These are phyloP conservation scores for Pythium inflatum DNA, from an alignment of 352 stramenopile genomes.

Conservation along the genomic window DNA sequence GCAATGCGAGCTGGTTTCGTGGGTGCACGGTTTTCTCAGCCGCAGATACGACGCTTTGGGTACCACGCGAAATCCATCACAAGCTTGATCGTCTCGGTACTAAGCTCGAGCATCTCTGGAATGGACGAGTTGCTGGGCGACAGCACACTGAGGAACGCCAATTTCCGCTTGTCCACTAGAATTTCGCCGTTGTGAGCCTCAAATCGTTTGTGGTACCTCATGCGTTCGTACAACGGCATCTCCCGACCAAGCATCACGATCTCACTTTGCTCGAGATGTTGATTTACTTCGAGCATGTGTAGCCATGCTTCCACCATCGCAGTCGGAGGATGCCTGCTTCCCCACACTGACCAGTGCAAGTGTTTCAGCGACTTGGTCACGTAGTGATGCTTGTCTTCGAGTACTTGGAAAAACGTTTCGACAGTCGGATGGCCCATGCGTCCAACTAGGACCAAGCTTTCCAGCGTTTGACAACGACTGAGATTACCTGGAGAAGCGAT, in stretches of 20 bases:
- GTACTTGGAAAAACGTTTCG: neutral
- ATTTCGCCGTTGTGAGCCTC: neutral
- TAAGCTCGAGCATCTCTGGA: neutral
- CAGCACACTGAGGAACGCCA: neutral
- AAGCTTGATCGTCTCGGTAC: neutral
- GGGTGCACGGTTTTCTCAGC: too few relatives aligned
- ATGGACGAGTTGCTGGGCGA: neutral
- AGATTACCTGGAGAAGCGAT: neutral
- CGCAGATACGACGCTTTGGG: neutral
- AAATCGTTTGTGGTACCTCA: neutral
- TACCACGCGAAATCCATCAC: conserved; percentile 4
- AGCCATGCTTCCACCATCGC: neutral
- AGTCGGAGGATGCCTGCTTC: neutral
- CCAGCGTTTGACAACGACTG: neutral
- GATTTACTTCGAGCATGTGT: neutral
- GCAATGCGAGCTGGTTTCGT: too few relatives aligned
- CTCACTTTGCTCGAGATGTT: neutral
- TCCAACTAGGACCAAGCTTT: neutral
- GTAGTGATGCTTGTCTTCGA: neutral
- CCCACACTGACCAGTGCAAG: conserved; percentile 1
- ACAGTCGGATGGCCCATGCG: neutral
- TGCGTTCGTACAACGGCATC: neutral
- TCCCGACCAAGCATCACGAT: neutral
- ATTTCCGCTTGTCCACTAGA: neutral
- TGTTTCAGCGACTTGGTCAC: neutral